phyloP scores from a whole-genome alignment of 2,329 filamentous ascomycete species.

The Botrytis elliptica region DNA sequence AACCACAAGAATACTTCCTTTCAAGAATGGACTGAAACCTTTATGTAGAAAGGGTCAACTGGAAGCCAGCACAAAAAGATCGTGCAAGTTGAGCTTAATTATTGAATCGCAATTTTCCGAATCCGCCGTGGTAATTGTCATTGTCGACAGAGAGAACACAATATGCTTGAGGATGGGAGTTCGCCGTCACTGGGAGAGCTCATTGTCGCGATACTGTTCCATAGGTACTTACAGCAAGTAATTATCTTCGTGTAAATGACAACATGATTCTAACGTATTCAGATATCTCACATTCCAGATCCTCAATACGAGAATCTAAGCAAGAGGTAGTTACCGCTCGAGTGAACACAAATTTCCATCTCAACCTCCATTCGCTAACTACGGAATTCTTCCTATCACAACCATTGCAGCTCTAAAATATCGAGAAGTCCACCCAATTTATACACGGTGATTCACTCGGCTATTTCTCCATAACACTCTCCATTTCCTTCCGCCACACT shows the following conservation, averaged over 20 bases:
- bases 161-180: accelerated
- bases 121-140: accelerated
- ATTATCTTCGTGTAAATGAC: not conserved
- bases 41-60: not conserved
- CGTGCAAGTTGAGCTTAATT: too few relatives aligned
- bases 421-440: too few relatives aligned
- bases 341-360: not conserved
- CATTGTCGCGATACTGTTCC: not conserved
- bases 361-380: too few relatives aligned
- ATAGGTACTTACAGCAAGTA: too few relatives aligned
- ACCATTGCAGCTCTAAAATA: too few relatives aligned
- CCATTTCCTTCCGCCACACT: too few relatives aligned
- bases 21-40: not conserved
- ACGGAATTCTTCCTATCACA: too few relatives aligned
- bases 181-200: accelerated
- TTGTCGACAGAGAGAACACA: not conserved
- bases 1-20: not conserved
- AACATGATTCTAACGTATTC: accelerated
- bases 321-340: not conserved
- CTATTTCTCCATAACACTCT: too few relatives aligned
- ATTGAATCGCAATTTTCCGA: too few relatives aligned
- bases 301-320: not conserved
- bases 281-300: not conserved
- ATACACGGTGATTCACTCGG: too few relatives aligned
- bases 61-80: too few relatives aligned